These are phyloP conservation scores for Monosporascus cannonballus DNA, from an alignment of 2,329 filamentous ascomycete species.

Conservation along the genomic window DNA sequence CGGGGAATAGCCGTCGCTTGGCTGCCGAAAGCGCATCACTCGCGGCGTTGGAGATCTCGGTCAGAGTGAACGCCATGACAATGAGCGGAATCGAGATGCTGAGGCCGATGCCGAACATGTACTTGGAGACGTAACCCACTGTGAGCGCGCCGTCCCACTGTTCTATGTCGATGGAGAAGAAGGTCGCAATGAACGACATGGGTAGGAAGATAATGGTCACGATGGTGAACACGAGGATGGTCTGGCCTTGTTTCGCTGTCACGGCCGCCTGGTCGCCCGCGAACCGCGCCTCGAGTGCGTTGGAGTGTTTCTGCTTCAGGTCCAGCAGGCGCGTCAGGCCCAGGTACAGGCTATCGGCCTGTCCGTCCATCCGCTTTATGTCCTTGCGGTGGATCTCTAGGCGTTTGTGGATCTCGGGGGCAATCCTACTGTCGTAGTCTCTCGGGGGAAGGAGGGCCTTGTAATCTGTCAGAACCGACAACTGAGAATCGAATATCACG, in stretches of 20 bases:
- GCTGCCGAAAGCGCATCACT: no score
- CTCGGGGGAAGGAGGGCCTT: slow-evolving; percentile 14
- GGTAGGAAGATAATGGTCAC: slow-evolving; percentile 32
- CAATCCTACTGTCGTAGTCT: slow-evolving; percentile 24
- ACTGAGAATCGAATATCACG: slow-evolving; percentile 44
- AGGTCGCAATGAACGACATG: slow-evolving; percentile 29
- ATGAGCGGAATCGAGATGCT: slow-evolving; percentile 25
- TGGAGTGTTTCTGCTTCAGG: slow-evolving; percentile 59
- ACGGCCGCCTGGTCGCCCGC: slow-evolving; percentile 50
- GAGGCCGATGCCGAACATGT: slow-evolving; percentile 34
- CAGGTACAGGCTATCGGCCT: slow-evolving; percentile 52
- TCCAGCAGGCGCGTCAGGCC: slow-evolving; percentile 54
- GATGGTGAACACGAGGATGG: slow-evolving; percentile 32
- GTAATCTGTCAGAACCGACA: slow-evolving; percentile 40
- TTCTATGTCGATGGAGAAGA: slow-evolving; percentile 29
- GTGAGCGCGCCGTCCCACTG: slow-evolving; percentile 37
- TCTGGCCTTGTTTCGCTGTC: slow-evolving; percentile 40
- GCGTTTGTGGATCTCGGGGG: slow-evolving; percentile 21
- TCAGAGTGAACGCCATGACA: slow-evolving; percentile 22
- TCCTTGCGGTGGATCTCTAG: no score
- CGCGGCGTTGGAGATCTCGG: slow-evolving; percentile 14
- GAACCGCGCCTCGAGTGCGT: slow-evolving; percentile 55
- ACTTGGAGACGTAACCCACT: slow-evolving; percentile 42
- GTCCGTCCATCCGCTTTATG: slow-evolving; percentile 32
- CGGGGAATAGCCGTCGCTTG: no score